Base-by-base conservation (phyloP, 1,139 yeast genomes). In the Pichia inconspicua region DNA sequence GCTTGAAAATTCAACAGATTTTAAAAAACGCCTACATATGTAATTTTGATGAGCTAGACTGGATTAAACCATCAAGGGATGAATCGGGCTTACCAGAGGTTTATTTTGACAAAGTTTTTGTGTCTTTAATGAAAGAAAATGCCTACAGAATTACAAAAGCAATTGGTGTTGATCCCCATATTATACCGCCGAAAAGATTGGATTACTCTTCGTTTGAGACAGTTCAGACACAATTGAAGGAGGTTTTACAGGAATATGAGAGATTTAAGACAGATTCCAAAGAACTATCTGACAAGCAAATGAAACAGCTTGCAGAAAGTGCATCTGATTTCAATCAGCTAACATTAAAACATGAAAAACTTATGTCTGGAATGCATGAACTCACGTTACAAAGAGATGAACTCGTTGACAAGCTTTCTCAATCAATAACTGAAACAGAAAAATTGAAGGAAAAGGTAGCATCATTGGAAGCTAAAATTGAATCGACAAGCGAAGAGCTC, bases 61-160 rank as follows among this genome's bases (percentile, higher is more conserved):
- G 71, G 36, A 62, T 75, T 28, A 68, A 71, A 30, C 75, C 80
- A 2, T 67, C 68, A 7, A 75, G 77, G 53, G 95, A 88, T 61
- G 82, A 79, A 3, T 81, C 95, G 1, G 98, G 98, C 1, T 71
- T 90, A 38, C 98, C 97, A 0, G 78, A 80, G 49, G 87, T 90
- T 1, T 88, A 76, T 57, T 84, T 92, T 59, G 84, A 82, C 54
- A 61, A 75, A 0, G 67, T 73, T 3, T 88, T 87, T 60, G 82
- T 87, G 4, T 70, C 70, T 5, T 67, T 88, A 48, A 67, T 92
- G 45, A 83, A 80, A 55, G 94, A 84, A 9, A 85, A 87, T 58
- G 79, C 76, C 55, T 68, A 77, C 17, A 72, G 96, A 48, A 78
- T 92, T 36, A 77, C 76, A 52, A 75, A 82, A 45, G 82, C 96